These are phyloP conservation scores for Mycena epipterygia DNA, from an alignment of 768 basidiomycete genomes.

Conservation along the genomic window DNA sequence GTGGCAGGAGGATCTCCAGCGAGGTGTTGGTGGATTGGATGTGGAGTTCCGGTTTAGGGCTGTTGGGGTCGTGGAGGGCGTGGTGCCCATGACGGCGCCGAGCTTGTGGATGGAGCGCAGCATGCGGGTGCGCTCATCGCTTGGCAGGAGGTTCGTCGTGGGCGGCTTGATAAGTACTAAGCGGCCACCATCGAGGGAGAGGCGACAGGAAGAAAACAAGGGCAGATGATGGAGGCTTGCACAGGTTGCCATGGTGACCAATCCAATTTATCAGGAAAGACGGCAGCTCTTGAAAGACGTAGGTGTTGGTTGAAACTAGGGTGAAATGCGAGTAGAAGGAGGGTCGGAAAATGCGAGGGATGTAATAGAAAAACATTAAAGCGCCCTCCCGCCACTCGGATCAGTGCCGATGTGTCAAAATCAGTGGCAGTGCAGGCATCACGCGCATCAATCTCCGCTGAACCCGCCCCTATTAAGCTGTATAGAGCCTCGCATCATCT, in stretches of 20 bases:
- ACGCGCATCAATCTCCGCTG: no score
- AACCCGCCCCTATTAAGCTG: no score
- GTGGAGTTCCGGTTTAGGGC: not conserved
- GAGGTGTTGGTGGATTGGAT: not conserved
- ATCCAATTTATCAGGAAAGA: no score
- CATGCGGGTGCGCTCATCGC: conserved; percentile 24
- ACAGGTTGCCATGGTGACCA: not conserved
- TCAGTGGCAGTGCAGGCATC: no score
- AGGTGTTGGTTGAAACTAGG: no score
- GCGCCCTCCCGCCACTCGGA: no score
- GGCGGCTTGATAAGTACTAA: conserved; percentile 23
- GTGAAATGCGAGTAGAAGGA: no score
- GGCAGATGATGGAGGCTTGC: not conserved
- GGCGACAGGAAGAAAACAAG: not conserved
- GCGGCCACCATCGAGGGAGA: conserved; percentile 12
- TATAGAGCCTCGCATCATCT: no score
- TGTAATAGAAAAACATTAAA: no score
- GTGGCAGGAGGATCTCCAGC: conserved; percentile 14
- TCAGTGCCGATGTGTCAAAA: no score
- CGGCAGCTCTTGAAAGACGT: no score
- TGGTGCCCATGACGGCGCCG: conserved; percentile 26
- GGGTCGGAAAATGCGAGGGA: no score
- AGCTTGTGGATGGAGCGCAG: conserved; percentile 26
- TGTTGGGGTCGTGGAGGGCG: conserved; percentile 20
- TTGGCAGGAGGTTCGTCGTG: conserved; percentile 25